phyloP scores from a whole-genome alignment of 345 rosid species.

The Hirschfeldia incana region DNA sequence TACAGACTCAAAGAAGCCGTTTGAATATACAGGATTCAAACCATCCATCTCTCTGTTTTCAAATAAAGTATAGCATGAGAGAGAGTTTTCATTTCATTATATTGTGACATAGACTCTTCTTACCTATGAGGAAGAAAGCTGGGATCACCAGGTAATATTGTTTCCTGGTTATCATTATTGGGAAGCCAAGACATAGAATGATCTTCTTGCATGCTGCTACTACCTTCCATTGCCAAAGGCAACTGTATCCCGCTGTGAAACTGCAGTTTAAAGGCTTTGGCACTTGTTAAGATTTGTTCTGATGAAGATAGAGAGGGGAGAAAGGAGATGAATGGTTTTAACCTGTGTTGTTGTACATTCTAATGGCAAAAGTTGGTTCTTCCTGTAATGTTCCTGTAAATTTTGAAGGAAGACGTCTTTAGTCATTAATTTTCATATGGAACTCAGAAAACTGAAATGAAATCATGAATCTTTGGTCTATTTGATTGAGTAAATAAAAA shows the following conservation, averaged over 20 bases:
- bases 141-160: constrained; percentile 56
- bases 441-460: neutral
- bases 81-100: neutral
- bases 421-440: neutral
- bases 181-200: constrained; percentile 72
- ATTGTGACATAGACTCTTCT: constrained; percentile 8
- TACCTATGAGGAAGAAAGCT: constrained; percentile 61
- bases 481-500: neutral
- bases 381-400: constrained; percentile 60
- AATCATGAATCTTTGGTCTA: neutral
- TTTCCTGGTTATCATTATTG: constrained; percentile 56
- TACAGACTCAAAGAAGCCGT: constrained; percentile 49
- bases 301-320: neutral
- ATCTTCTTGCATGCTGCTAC: constrained; percentile 50
- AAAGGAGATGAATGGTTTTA: constrained; percentile 7
- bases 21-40: constrained; percentile 55
- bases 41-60: constrained; percentile 56
- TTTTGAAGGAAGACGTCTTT: constrained; percentile 16
- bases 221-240: constrained; percentile 58
- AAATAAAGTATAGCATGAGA: constrained; percentile 13
- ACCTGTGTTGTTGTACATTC: constrained; percentile 67
- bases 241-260: constrained; percentile 60
- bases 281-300: neutral
- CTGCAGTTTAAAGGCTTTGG: constrained; percentile 41
- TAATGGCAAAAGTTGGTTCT: constrained; percentile 57